Evolutionary conservation across 768 basidiomycete species (phyloP).

Genomic region (Tricholomella constricta): DNA sequence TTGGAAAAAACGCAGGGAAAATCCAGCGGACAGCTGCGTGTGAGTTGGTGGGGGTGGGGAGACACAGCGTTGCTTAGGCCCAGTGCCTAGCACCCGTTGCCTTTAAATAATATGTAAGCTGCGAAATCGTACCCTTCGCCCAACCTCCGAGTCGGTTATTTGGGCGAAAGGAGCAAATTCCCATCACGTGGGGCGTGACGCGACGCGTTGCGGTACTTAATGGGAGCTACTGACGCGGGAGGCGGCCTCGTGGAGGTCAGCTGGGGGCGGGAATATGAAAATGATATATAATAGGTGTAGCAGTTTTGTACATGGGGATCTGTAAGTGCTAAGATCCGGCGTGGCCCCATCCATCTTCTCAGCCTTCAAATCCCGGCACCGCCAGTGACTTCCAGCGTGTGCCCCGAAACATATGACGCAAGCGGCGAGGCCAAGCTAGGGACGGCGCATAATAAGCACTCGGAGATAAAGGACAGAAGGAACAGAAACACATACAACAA

Average conservation of each 20-base stretch:
- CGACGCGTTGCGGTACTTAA: background rate
- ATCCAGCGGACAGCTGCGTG: background rate
- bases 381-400: constrained; percentile 84
- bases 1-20: background rate
- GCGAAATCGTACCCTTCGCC: constrained; percentile 6
- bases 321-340: background rate
- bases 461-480: constrained; percentile 5
- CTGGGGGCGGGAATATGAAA: background rate
- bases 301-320: background rate
- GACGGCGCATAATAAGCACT: background rate
- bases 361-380: constrained; percentile 65
- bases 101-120: background rate
- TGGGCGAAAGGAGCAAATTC: background rate
- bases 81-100: too few species aligned
- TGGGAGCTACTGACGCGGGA: background rate
- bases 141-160: background rate
- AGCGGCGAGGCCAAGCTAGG: constrained; percentile 74
- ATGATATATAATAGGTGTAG: background rate
- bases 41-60: background rate
- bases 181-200: constrained; percentile 10
- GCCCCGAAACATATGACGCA: constrained; percentile 79
- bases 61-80: background rate
- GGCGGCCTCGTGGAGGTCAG: background rate
- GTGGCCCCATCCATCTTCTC: background rate
- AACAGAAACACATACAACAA: constrained; percentile 62